Conservation (phyloP, 129 eudicot genomes). For the Tagetes patula region DNA sequence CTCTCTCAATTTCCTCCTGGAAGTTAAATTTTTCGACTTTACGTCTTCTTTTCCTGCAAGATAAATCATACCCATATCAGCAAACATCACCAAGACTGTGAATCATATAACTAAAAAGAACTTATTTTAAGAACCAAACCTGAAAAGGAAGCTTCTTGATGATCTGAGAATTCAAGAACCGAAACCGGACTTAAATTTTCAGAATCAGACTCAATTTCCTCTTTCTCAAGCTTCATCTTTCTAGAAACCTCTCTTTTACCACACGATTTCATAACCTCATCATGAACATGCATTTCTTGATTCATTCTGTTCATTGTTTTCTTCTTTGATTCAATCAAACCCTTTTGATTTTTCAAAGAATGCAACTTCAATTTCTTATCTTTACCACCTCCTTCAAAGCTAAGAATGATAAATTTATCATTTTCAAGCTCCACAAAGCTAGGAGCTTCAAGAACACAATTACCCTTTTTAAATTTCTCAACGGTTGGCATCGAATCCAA, state of each 20-base stretch:
- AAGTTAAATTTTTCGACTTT: conserved; percentile 40
- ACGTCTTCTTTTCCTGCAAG: conserved; percentile 42
- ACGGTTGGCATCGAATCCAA: conserved; percentile 57
- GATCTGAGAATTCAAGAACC: conserved; percentile 55
- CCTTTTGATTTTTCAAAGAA: conserved; percentile 7
- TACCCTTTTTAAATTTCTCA: conserved; percentile 35
- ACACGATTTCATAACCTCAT: too few species aligned
- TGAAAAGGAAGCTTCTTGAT: conserved; percentile 43
- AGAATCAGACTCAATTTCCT: conserved; percentile 46
- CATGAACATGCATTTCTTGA: too few species aligned
- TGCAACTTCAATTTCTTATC: conserved; percentile 33
- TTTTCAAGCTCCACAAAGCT: conserved; percentile 57
- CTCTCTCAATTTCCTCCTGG: conserved; percentile 46
- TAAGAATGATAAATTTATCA: conserved; percentile 72
- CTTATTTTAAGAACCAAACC: conserved; percentile 41
- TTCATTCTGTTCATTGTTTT: too few species aligned
- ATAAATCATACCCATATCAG: conserved; percentile 24
- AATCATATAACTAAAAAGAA: neutral
- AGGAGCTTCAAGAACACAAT: conserved; percentile 47
- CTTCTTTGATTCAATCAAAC: too few species aligned
- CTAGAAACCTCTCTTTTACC: conserved; percentile 17
- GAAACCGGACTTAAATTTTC: conserved; percentile 84
- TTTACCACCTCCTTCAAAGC: conserved; percentile 55
- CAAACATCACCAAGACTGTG: conserved; percentile 1
- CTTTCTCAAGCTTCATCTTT: conserved; percentile 36